A percentile compares a stretch with the other conserved stretches of the same genome.
phyloP scores from a whole-genome alignment of 2,329 filamentous ascomycete species.

The Stromatinia cepivora region DNA sequence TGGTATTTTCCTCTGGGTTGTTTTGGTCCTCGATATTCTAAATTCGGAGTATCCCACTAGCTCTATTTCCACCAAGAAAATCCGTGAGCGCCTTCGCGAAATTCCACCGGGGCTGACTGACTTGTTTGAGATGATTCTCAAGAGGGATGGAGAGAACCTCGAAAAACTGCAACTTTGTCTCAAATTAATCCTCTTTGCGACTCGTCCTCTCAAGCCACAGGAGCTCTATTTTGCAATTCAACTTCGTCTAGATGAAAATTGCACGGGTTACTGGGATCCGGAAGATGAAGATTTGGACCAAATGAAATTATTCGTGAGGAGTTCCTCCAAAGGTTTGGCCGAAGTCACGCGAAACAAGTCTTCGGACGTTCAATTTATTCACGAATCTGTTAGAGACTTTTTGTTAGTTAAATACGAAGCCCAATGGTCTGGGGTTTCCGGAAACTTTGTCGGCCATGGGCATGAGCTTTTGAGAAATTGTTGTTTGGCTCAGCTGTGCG shows the following conservation, averaged over 20 bases:
- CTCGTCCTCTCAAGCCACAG: conserved; percentile 30
- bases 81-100: conserved; percentile 43
- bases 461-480: conserved; percentile 34
- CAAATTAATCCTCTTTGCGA: conserved; percentile 55
- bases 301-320: conserved; percentile 43
- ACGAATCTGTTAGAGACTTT: conserved; percentile 46
- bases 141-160: conserved; percentile 47
- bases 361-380: conserved; percentile 45
- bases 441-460: conserved; percentile 32
- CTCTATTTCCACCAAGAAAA: conserved; percentile 33
- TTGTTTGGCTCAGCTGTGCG: conserved; percentile 32
- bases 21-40: conserved; percentile 42
- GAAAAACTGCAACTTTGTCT: conserved; percentile 49
- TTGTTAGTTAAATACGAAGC: conserved; percentile 42
- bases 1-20: conserved; percentile 34
- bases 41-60: conserved; percentile 45
- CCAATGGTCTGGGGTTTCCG: conserved; percentile 26
- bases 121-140: conserved; percentile 31
- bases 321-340: conserved; percentile 47
- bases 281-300: conserved; percentile 36
- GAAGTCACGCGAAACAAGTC: conserved; percentile 41
- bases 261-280: conserved; percentile 29
- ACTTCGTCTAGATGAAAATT: conserved; percentile 26
- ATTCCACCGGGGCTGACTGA: conserved; percentile 29
- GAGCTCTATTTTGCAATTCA: conserved; percentile 34